Evolutionary conservation across 2,329 filamentous ascomycete species (phyloP).

Genomic region (Lachnellula occidentalis): DNA sequence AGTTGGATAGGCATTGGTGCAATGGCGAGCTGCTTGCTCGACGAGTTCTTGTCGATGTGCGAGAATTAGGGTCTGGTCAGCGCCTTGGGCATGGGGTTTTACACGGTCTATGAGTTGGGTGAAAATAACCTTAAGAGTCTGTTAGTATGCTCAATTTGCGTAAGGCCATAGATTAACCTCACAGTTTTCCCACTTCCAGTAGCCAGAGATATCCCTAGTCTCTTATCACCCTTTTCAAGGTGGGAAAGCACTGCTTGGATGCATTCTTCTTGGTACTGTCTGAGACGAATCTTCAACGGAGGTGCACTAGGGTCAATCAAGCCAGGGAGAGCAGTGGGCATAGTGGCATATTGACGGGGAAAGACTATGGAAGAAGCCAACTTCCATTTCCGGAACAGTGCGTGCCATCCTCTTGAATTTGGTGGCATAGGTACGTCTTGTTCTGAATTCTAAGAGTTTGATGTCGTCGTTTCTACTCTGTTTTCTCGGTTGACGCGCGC

Average conservation of each 20-base stretch:
- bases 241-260: constrained; percentile 74
- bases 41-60: constrained; percentile 91
- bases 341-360: constrained; percentile 13
- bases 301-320: not conserved
- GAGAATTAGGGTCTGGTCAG: constrained; percentile 79
- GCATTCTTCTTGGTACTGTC: constrained; percentile 87
- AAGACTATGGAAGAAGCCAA: constrained; percentile 1
- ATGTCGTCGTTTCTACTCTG: constrained; percentile 1
- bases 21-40: constrained; percentile 87
- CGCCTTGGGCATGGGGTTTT: constrained; percentile 45
- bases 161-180: constrained; percentile 22
- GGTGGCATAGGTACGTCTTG: constrained; percentile 23
- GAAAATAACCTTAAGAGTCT: constrained; percentile 69
- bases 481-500: not conserved
- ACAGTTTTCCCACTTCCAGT: constrained; percentile 89
- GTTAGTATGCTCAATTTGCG: constrained; percentile 7
- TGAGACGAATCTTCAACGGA: constrained; percentile 49
- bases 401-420: constrained; percentile 26
- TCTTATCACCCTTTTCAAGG: constrained; percentile 64
- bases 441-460: too few relatives aligned
- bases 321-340: not conserved
- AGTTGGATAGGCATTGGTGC: constrained; percentile 70
- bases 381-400: constrained; percentile 13
- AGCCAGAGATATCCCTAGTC: constrained; percentile 78
- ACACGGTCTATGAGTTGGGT: constrained; percentile 87